Evolutionary conservation across 345 rosid genomes (phyloP), one percentile per base, ranked within the genome.

Genomic region (Viola odorata): DNA sequence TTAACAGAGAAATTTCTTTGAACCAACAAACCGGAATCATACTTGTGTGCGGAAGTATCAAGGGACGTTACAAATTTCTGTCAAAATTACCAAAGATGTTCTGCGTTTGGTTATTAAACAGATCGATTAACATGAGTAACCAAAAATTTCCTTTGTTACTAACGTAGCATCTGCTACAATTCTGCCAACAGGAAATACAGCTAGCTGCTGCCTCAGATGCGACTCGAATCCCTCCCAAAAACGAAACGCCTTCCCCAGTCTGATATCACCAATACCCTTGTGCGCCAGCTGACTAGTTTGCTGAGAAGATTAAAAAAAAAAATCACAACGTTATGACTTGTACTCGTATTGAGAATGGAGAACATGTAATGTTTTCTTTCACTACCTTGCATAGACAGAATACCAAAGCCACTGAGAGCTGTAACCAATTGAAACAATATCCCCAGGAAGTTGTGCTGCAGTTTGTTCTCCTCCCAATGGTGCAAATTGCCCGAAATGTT

Each of bases 381-480:
- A 11, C 71, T 77, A 85, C 99, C 95, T 95, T 32, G 99, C 92
- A 66, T 94, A 94, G 65, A 94, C 87, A 32, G 99, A 90, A 57
- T 94, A 94, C 97, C 97, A 90, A 0, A 94, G 96, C 99, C 99
- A 94, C 69, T 91, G 99, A 17, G 78, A 47, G 62, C 99, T 86
- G 4, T 81, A 88, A 48, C 97, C 99, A 8, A 94, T 94, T 2
- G 99, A 94, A 57, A 94, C 91, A 89, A 88, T 86, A 62, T 94
- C 99, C 40, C 96, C 92, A 4, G 99, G 99, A 56, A 94, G 97
- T 50, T 91, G 85, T 14, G 99, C 99, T 37, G 97, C 99, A 6
- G 99, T 86, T 75, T 94, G 89, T 68, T 94, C 99, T 45, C 97
- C 99, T 76, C 99, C 99, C 62, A 94, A 41, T 15, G 99, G 99